phyloP scores from a whole-genome alignment of 768 basidiomycete genomes.

The Epithele typhae region DNA sequence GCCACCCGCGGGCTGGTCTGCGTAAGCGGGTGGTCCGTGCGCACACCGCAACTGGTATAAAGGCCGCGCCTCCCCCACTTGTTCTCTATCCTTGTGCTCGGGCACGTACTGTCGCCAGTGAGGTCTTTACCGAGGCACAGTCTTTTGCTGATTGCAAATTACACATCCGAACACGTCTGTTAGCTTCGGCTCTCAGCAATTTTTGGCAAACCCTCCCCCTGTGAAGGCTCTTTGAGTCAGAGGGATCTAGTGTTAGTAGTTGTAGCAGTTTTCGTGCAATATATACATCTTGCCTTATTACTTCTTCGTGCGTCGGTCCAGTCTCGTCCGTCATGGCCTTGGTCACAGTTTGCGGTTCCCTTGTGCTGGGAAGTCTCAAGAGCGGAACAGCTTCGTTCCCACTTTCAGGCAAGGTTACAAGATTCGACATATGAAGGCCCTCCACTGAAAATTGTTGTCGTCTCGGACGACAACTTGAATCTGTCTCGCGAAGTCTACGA shows the following conservation, averaged over 20 bases:
- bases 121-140: conserved; percentile 94
- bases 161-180: conserved; percentile 94
- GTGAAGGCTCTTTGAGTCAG: conserved; percentile 14
- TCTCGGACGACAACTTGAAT: conserved; percentile 74
- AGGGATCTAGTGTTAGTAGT: conserved; percentile 8
- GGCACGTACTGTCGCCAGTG: conserved; percentile 94
- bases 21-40: conserved; percentile 72
- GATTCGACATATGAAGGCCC: conserved; percentile 52
- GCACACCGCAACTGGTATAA: conserved; percentile 36
- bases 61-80: conserved; percentile 16
- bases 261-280: conserved; percentile 4
- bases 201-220: conserved; percentile 59
- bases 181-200: conserved; percentile 86
- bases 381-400: conserved; percentile 55
- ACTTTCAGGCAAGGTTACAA: conserved; percentile 50
- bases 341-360: conserved; percentile 89
- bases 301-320: background rate
- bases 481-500: conserved; percentile 66
- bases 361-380: conserved; percentile 81
- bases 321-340: conserved; percentile 67
- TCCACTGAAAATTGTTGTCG: conserved; percentile 37
- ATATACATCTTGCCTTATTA: conserved; percentile 3
- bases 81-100: conserved; percentile 76
- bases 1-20: too few relatives aligned
- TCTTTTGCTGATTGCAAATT: conserved; percentile 97